These are phyloP conservation scores for Dacryopinax spathularia DNA, from an alignment of 768 basidiomycete species.

Conservation along the genomic window DNA sequence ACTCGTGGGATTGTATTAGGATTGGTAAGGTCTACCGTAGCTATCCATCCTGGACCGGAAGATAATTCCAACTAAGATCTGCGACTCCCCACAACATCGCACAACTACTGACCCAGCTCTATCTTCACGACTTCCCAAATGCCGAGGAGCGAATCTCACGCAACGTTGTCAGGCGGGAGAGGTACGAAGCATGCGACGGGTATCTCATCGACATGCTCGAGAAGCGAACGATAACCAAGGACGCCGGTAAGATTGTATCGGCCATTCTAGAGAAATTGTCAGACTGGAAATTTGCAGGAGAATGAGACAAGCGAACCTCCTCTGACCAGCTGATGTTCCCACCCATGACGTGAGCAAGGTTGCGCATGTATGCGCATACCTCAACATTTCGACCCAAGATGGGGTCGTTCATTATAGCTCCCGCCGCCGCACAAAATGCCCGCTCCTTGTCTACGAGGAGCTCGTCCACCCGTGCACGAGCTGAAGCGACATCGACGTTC, in stretches of 20 bases:
- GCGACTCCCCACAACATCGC: neutral
- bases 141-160: neutral
- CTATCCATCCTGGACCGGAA: no score
- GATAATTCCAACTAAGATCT: no score
- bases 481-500: neutral
- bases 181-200: neutral
- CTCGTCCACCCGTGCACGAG: neutral
- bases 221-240: neutral
- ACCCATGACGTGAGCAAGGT: neutral
- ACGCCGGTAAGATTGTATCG: neutral
- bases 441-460: neutral
- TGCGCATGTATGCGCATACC: neutral
- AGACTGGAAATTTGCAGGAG: neutral
- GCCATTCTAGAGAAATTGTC: neutral
- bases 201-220: neutral
- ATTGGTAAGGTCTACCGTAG: no score
- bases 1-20: no score
- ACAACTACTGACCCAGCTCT: neutral
- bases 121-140: neutral
- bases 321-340: conserved; percentile 1
- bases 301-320: neutral
- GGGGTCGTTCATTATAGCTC: neutral
- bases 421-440: neutral
- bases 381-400: neutral
- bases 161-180: neutral